Base-by-base conservation (phyloP, 371 early-diverging fungal genomes). In the Lichtheimia ramosa region DNA sequence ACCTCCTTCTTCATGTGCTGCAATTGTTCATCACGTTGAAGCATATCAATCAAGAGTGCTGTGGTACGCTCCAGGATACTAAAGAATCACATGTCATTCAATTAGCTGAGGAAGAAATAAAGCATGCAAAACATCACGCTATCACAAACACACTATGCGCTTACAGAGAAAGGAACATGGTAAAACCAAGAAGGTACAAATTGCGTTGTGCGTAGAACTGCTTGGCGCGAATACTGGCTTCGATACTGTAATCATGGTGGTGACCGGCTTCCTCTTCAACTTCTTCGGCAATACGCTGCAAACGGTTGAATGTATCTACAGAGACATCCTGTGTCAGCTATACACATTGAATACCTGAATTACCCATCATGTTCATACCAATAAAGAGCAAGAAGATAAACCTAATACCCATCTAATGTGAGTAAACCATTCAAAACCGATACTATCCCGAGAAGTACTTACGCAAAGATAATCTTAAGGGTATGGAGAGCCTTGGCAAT, bases 171-270 rank as follows among this genome's bases (percentile, higher is more conserved):
- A 95, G 74, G 62, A 94, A 93, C 56, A 95, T 71, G 3, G 95
- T 93, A 62, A 92, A 92, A 5, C 95, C 96, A 18, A 91, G 90
- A 65, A 95, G 72, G 58, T 95, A 88, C 75, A 94, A 81, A 76
- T 96, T 96, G 69, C 96, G 84, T 73, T 96, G 96, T 28, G 90
- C 91, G 61, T 94, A 93, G 68, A 95, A 93, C 65, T 86, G 85
- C 64, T 83, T 84, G 12, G 90, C 84, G 61, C 85, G 81, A 27
- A 84, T 69, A 59, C 73, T 83, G 46, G 88, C 77, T 52, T 90
- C 88, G n/a, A 74, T 64, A 41, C 79, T 75, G 49, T 75, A 69
- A 49, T 80, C 83, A 52, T 68, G 73, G 51, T 68, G 73, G 23
- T 61, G 58, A 48, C 51, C 75, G 34, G 21, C 62, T 20, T 73